A percentile compares a stretch with the other conserved stretches of the same genome.
Conservation (phyloP, 129 eudicot species). For the Cynara cardunculus region DNA sequence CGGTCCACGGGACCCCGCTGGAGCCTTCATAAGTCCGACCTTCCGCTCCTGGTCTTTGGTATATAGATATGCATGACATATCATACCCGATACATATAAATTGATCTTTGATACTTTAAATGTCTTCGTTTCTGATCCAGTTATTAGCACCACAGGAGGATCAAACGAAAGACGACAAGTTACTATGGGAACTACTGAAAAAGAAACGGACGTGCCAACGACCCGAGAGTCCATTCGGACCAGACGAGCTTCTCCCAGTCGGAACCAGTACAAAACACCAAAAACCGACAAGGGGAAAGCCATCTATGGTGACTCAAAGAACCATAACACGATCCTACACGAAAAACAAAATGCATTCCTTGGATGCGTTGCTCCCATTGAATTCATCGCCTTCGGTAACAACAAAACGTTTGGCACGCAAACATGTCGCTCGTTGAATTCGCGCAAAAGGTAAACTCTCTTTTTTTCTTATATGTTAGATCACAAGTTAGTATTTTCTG, state of each 20-base stretch:
- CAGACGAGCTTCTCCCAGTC: conserved; percentile 39
- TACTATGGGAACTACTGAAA: conserved; percentile 58
- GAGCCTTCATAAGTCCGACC: background rate
- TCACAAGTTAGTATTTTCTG: background rate
- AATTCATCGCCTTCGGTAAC: conserved; percentile 63
- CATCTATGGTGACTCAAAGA: conserved; percentile 22
- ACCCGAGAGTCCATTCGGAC: conserved; percentile 55
- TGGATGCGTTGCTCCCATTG: conserved; percentile 37
- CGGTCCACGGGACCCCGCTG: background rate
- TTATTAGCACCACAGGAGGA: conserved; percentile 34
- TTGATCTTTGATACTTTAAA: background rate
- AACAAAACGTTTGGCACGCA: conserved; percentile 19
- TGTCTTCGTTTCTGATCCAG: conserved; percentile 19
- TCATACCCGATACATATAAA: background rate
- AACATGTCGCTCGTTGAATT: conserved; percentile 30
- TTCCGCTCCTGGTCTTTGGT: background rate
- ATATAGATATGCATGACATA: background rate
- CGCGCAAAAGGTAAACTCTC: conserved; percentile 1
- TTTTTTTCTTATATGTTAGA: background rate
- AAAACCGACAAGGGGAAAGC: conserved; percentile 24
- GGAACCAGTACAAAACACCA: conserved; percentile 30
- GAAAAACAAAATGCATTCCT: conserved; percentile 19
- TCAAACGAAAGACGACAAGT: conserved; percentile 51
- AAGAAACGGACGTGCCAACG: conserved; percentile 40
- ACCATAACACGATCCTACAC: conserved; percentile 19